A percentile compares a stretch with the other conserved stretches of the same genome.
Conservation (phyloP, 495 filamentous ascomycete species). For the Xylaria cubensis region DNA sequence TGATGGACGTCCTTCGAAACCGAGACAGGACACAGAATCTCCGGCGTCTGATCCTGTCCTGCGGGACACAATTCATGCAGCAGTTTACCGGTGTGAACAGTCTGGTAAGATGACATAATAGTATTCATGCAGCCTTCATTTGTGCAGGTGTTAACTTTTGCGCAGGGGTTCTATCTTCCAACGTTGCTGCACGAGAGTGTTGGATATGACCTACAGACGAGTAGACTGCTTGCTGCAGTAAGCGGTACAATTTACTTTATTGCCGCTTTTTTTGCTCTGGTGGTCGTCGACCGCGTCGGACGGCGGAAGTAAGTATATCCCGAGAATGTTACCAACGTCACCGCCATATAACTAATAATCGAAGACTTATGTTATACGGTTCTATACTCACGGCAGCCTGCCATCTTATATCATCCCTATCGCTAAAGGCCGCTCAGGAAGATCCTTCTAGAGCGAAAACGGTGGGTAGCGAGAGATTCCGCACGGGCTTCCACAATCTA, state of each 20-base stretch:
- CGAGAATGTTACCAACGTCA: background rate
- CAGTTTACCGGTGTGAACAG: constrained; percentile 40
- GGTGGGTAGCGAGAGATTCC: constrained; percentile 20
- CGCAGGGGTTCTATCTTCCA: constrained; percentile 40
- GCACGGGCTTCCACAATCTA: constrained; percentile 1
- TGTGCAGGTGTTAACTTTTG: constrained; percentile 3
- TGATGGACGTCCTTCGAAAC: constrained; percentile 39
- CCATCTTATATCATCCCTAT: constrained; percentile 42
- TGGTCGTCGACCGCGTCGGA: constrained; percentile 39
- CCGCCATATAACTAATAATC: constrained; percentile 8
- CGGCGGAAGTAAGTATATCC: constrained; percentile 37
- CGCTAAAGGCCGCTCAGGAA: constrained; percentile 32
- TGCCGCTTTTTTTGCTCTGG: constrained; percentile 38
- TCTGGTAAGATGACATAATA: constrained; percentile 22
- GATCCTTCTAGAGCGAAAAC: constrained; percentile 31
- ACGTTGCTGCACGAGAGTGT: constrained; percentile 39
- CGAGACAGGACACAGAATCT: constrained; percentile 45
- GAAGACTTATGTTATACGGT: constrained; percentile 36
- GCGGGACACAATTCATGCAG: constrained; percentile 44
- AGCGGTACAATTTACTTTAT: constrained; percentile 41
- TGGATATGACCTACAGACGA: constrained; percentile 38
- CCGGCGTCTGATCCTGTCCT: constrained; percentile 41
- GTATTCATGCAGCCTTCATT: background rate
- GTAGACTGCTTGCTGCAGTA: constrained; percentile 38
- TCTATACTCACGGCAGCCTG: constrained; percentile 33